Evolutionary conservation across 495 filamentous ascomycete species (phyloP).

Genomic region (Chlorociboria aeruginascens): DNA sequence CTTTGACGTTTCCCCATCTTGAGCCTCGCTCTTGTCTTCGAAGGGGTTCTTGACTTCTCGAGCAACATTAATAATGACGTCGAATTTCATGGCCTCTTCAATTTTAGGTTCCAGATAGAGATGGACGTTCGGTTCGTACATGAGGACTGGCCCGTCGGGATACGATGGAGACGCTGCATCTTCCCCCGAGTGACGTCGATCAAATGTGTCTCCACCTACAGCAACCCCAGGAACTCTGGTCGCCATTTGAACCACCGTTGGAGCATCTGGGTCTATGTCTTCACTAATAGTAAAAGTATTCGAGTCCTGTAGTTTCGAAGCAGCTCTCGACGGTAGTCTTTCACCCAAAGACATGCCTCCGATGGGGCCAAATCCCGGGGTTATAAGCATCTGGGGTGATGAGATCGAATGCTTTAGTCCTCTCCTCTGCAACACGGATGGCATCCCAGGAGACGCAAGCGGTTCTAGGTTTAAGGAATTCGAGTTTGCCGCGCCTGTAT

Average conservation of each 20-base stretch:
- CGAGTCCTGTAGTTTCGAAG: conserved; percentile 24
- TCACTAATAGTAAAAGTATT: conserved; percentile 45
- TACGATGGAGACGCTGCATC: conserved; percentile 87
- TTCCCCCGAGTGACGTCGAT: conserved; percentile 38
- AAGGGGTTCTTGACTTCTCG: conserved; percentile 91
- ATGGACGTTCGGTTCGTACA: conserved; percentile 87
- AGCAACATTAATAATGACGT: conserved; percentile 91
- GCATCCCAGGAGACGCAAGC: conserved; percentile 20
- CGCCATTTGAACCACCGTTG: conserved; percentile 49
- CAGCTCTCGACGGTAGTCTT: conserved; percentile 30
- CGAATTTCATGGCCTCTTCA: conserved; percentile 75
- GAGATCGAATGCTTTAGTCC: conserved; percentile 44
- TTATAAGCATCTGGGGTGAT: conserved; percentile 41
- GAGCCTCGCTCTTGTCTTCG: conserved; percentile 25
- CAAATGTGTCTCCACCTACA: conserved; percentile 30
- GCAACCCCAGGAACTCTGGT: conserved; percentile 34
- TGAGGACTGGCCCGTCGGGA: conserved; percentile 81
- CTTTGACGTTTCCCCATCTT: conserved; percentile 6
- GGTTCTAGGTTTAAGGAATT: conserved; percentile 3
- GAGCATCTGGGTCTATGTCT: conserved; percentile 56
- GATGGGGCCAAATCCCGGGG: conserved; percentile 37
- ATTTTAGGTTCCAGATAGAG: conserved; percentile 83
- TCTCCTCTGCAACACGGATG: conserved; percentile 39
- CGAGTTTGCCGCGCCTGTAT: conserved; percentile 38
- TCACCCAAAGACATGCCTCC: conserved; percentile 43